Conservation (phyloP, 73 alveolate species). For the Paraurostyla sp. region DNA sequence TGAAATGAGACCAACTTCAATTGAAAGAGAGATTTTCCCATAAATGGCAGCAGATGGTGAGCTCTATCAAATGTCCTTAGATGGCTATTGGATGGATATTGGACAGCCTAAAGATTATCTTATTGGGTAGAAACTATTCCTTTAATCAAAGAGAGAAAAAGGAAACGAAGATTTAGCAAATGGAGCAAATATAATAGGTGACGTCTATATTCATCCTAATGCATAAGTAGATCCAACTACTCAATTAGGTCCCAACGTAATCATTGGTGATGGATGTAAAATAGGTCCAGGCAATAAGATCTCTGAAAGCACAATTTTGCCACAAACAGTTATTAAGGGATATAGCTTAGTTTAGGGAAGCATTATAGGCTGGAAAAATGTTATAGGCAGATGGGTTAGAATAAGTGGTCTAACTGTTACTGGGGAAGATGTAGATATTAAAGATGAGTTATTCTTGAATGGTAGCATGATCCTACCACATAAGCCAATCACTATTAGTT, state of each 20-base stretch:
- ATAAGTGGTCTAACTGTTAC: conserved; percentile 90
- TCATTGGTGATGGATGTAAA: conserved; percentile 95
- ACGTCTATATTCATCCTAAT: conserved; percentile 80
- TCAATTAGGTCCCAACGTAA: conserved; percentile 96
- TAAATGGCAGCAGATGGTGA: conserved; percentile 96
- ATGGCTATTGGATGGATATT: conserved; percentile 99
- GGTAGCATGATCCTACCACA: conserved; percentile 93
- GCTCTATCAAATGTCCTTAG: conserved; percentile 85
- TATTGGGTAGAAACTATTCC: conserved; percentile 82
- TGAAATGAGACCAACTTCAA: conserved; percentile 94
- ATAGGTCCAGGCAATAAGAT: conserved; percentile 87
- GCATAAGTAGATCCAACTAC: conserved; percentile 88
- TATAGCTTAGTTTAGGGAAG: conserved; percentile 79
- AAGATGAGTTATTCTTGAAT: conserved; percentile 88
- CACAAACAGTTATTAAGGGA: conserved; percentile 74
- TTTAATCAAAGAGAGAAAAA: conserved; percentile 74
- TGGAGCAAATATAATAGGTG: conserved; percentile 74
- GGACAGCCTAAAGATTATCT: conserved; percentile 98
- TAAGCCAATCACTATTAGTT: conserved; percentile 85
- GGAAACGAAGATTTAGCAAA: conserved; percentile 70
- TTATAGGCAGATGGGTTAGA: conserved; percentile 92
- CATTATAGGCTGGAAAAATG: conserved; percentile 90
- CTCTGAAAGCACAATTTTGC: conserved; percentile 79
- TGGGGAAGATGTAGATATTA: conserved; percentile 95
- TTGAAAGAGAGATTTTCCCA: conserved; percentile 98